phyloP scores from a whole-genome alignment of 2,329 filamentous ascomycete genomes.

The Penicillium sp. region DNA sequence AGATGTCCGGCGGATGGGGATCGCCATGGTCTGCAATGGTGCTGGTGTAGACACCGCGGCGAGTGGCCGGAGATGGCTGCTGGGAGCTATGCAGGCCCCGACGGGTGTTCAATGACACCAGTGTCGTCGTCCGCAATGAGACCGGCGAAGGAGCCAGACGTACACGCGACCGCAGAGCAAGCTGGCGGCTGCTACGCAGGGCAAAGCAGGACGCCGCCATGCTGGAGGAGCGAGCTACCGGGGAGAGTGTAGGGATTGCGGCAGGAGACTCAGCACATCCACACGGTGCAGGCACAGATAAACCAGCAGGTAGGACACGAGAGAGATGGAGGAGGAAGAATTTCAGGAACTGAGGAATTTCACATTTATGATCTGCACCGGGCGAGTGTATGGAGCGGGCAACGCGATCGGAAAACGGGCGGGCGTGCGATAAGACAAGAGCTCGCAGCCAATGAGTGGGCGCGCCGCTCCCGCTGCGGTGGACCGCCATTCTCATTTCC shows the following conservation, averaged over 20 bases:
- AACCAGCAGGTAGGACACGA: too few species aligned
- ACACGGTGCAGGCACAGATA: too few species aligned
- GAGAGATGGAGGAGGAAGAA: too few species aligned
- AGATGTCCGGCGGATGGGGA: conserved; percentile 39
- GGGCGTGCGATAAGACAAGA: too few species aligned
- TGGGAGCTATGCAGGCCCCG: conserved; percentile 31
- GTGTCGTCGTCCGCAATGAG: conserved; percentile 22
- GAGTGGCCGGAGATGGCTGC: conserved; percentile 24
- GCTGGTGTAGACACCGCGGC: conserved; percentile 70
- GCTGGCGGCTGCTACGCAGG: conserved; percentile 37
- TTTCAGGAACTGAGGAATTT: too few species aligned
- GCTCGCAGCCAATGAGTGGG: too few species aligned
- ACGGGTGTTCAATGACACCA: conserved; percentile 31
- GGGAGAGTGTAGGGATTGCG: not conserved
- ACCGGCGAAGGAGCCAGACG: conserved; percentile 24
- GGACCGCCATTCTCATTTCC: too few species aligned
- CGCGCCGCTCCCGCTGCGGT: too few species aligned
- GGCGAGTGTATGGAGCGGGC: too few species aligned
- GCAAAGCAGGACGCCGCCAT: conserved; percentile 37
- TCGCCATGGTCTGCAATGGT: conserved; percentile 81
- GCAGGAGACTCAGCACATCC: not conserved
- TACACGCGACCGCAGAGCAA: conserved; percentile 34
- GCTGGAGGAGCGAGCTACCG: conserved; percentile 14
- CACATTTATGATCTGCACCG: too few species aligned
- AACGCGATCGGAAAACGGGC: too few species aligned